Base-by-base conservation (phyloP, 306 rosid genomes). In the Mimosa bimucronata region DNA sequence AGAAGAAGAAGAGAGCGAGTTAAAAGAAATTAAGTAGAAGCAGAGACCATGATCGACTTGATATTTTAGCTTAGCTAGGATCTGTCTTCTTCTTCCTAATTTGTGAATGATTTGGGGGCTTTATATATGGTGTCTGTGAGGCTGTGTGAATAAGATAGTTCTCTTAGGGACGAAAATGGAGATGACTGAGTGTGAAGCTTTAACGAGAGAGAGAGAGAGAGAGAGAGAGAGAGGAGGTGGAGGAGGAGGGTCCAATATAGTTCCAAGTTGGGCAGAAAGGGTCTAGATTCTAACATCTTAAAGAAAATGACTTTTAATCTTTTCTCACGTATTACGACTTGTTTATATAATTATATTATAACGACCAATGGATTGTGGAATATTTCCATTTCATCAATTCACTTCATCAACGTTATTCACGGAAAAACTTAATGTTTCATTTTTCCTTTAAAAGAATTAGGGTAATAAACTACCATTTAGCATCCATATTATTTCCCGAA, bases 251-350 rank as follows among this genome's bases (percentile, higher is more conserved):
- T 34, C 38, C 38, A 34, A 6, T 34, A 1, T 34, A 14, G 61
- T 29, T 34, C 45, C 57, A 50, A 62, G 23, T 58, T 71, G 79
- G 87, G 67, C 81, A 83, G 73, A 88, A 74, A 83, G 85, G 85
- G 86, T 88, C 81, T 76, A 74, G 66, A 75, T 68, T 80, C 84
- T 26, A 58, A 65, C 66, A 71, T 80, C 74, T 40, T 68, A 61
- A 21, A n/a, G 66, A 85, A 80, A 79, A 80, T 76, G 86, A 85
- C 90, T 66, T 81, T 81, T 13, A 16, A 48, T 87, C 74, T 80
- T 71, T 40, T 66, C 12, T 34, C 69, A 15, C 69, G 14, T 30
- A 15, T 64, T 15, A 64, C 19, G 9, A 61, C n/a, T 16, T 29
- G 18, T 28, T 5, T 52, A 19, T 1, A 16, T 16, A 48, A n/a